Conservation (phyloP, 495 filamentous ascomycete genomes). For the Aspergillus hancockii region DNA sequence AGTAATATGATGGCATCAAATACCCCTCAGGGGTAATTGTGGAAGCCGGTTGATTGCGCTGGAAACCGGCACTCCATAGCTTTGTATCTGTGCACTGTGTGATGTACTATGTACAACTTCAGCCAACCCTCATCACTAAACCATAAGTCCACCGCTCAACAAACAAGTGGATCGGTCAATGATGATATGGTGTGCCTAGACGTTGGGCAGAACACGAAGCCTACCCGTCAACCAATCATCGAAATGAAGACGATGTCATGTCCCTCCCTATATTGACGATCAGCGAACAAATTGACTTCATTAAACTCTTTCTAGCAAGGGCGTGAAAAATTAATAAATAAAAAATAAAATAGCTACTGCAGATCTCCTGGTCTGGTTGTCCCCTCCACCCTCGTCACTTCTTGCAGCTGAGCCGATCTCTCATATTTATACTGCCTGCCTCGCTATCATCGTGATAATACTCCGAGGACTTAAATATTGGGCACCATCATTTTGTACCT, state of each 20-base stretch:
- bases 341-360: background rate
- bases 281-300: background rate
- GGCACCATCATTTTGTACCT: constrained; percentile 3
- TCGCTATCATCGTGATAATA: background rate
- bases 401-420: background rate
- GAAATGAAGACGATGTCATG: constrained; percentile 12
- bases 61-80: too few relatives aligned
- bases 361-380: background rate
- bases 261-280: constrained; percentile 1
- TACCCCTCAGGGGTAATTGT: background rate
- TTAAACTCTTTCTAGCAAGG: constrained; percentile 2
- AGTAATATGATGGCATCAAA: background rate
- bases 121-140: background rate
- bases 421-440: background rate
- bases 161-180: background rate
- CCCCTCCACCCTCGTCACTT: background rate
- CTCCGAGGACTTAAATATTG: background rate
- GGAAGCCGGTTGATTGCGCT: background rate
- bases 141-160: background rate
- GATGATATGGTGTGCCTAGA: background rate
- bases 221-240: constrained; percentile 8
- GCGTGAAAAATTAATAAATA: too few relatives aligned
- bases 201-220: constrained; percentile 10
- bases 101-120: background rate
- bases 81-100: background rate